Percentiles rank a stretch among this genome's conserved stretches.
phyloP scores from a whole-genome alignment of 495 filamentous ascomycete genomes.

The Podospora fimiseda region DNA sequence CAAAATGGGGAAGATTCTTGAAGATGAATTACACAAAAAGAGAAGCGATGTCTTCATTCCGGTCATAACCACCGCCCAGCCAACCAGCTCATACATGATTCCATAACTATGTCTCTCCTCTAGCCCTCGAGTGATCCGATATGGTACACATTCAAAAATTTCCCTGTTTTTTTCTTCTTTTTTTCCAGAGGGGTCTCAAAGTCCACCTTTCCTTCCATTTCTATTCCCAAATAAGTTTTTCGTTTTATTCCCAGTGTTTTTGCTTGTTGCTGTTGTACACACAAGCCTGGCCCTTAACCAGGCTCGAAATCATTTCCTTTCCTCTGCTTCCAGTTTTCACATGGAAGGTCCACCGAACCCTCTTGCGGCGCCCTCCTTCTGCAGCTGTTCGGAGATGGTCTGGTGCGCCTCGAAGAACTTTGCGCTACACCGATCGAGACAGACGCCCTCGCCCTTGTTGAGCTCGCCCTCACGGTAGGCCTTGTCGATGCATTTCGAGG shows the following conservation, averaged over 20 bases:
- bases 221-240: too few species aligned
- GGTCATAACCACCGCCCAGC: neutral
- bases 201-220: neutral
- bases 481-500: conserved; percentile 81
- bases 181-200: too few species aligned
- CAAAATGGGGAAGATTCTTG: too few species aligned
- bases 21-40: neutral
- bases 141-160: too few species aligned
- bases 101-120: neutral
- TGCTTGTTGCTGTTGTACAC: too few species aligned
- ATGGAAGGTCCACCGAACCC: conserved; percentile 26
- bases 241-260: too few species aligned
- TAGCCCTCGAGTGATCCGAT: neutral
- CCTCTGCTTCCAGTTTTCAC: neutral
- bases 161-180: too few species aligned
- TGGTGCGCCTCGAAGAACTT: conserved; percentile 99
- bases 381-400: conserved; percentile 65
- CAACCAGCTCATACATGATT: neutral
- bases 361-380: conserved; percentile 40
- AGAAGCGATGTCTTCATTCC: neutral
- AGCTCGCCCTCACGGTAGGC: conserved; percentile 92
- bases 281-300: too few species aligned
- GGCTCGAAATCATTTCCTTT: too few species aligned
- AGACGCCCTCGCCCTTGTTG: conserved; percentile 97
- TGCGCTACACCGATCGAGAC: conserved; percentile 88